Conservation (phyloP, 139 green algal genomes). For the Volvox africanus region DNA sequence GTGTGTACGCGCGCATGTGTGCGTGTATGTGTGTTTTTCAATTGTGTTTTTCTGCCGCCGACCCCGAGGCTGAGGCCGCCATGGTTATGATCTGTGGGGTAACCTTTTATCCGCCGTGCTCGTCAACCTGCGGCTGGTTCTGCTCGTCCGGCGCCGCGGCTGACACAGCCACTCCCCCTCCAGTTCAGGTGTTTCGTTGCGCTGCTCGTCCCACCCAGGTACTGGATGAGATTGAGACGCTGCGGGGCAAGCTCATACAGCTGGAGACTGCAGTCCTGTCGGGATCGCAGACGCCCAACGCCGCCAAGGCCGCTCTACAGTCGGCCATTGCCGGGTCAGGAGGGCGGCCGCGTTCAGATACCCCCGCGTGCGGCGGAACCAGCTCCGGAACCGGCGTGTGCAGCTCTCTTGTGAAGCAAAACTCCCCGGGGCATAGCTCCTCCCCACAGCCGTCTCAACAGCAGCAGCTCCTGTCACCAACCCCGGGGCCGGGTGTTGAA, state of each 20-base stretch:
- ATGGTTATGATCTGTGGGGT: too few species aligned
- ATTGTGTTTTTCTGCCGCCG: too few species aligned
- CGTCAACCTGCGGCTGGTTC: too few species aligned
- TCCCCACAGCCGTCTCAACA: neutral
- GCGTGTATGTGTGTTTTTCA: too few species aligned
- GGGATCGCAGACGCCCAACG: slow-evolving; percentile 26
- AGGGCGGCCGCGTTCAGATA: neutral
- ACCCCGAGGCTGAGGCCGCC: too few species aligned
- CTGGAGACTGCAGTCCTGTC: slow-evolving; percentile 55
- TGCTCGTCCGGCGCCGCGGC: too few species aligned
- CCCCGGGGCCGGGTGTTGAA: neutral
- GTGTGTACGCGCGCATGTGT: too few species aligned
- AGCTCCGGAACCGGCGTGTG: too few species aligned
- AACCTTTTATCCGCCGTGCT: too few species aligned
- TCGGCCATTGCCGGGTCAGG: neutral
- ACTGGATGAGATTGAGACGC: slow-evolving; percentile 63
- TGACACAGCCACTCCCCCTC: too few species aligned
- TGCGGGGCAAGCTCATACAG: slow-evolving; percentile 48
- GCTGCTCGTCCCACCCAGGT: slow-evolving; percentile 23
- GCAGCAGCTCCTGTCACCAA: neutral
- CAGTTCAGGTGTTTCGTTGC: neutral
- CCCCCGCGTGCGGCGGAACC: neutral
- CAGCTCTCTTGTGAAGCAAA: neutral
- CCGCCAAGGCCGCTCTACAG: slow-evolving; percentile 17
- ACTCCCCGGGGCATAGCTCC: neutral